phyloP scores from a whole-genome alignment of 208 protist genomes.

The Trypanosoma theileri region DNA sequence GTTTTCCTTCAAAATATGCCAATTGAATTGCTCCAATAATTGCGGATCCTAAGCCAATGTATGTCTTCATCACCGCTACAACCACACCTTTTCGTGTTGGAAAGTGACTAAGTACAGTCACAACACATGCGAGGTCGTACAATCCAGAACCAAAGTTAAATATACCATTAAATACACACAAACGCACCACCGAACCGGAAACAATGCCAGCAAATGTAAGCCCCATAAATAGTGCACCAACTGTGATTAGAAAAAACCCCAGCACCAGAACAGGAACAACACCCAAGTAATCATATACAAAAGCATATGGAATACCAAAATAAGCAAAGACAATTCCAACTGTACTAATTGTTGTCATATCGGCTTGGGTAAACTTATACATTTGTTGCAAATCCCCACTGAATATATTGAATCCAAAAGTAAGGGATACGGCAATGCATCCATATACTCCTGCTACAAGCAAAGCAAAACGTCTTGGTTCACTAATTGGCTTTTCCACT shows the following conservation, averaged over 20 bases:
- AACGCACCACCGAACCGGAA: slow-evolving; percentile 45
- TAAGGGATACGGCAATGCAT: slow-evolving; percentile 69
- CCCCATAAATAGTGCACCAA: slow-evolving; percentile 60
- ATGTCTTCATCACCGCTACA: slow-evolving; percentile 86
- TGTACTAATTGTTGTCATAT: slow-evolving; percentile 80
- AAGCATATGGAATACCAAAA: slow-evolving; percentile 60
- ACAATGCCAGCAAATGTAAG: slow-evolving; percentile 57
- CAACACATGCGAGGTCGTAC: slow-evolving; percentile 73
- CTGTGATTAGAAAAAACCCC: slow-evolving; percentile 45
- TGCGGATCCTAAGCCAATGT: slow-evolving; percentile 76
- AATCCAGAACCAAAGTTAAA: slow-evolving; percentile 60
- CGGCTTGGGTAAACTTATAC: slow-evolving; percentile 67
- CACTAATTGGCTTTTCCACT: slow-evolving; percentile 36
- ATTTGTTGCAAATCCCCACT: slow-evolving; percentile 56
- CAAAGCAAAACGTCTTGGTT: slow-evolving; percentile 40
- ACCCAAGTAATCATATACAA: slow-evolving; percentile 77
- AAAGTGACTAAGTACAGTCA: slow-evolving; percentile 78
- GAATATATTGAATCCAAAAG: slow-evolving; percentile 81
- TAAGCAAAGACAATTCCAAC: slow-evolving; percentile 51
- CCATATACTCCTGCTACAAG: slow-evolving; percentile 41
- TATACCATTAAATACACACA: slow-evolving; percentile 58
- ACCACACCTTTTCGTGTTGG: slow-evolving; percentile 72
- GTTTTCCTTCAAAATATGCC: slow-evolving; percentile 64
- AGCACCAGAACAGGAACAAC: slow-evolving; percentile 65
- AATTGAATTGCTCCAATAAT: slow-evolving; percentile 69